Evolutionary conservation across 2,329 filamentous ascomycete genomes (phyloP), one percentile per base, ranked within the genome.

Genomic region (Thelonectria rubi): DNA sequence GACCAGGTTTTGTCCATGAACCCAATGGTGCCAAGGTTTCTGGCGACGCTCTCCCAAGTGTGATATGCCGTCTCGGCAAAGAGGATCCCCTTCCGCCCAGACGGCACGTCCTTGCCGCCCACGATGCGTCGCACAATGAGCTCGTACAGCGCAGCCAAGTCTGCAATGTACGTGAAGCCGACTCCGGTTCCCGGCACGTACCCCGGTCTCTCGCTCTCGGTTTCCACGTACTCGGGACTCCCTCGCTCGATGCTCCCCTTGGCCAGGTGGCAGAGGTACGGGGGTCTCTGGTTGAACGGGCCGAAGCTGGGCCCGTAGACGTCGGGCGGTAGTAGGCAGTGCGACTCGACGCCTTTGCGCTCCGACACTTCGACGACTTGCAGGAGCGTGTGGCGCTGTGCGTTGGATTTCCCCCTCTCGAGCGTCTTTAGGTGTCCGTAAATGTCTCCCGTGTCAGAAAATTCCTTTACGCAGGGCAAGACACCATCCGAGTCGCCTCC

Each of bases 61-160:
- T 60, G 53, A 18, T 63, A 58, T 10, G 53, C 50, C 6, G 52
- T 60, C 37, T 65, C 63, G 3, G 45, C 40, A 26, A 65, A 65
- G 14, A 58, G 39, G 1, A 65, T 15, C 2, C 60, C 56, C 2
- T 65, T n/a, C 2, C 5, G 43, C 7, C 48, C 45, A 8, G 39
- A 51, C 3, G 60, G 56, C 1, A 63, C 46, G 2, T 2, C 1
- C 15, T 26, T 26, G 2, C 39, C 53, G 2, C 10, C 46, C 1
- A 65, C 21, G 1, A 63, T 51, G 6, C 40, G n/a, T 2, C 32
- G 7, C 8, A 60, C 8, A 32, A 65, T 51, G 10, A 42, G 24
- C 37, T 60, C 61, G 17, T 60, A 65, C 7, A 65, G n/a, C 6
- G 42, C 60, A 2, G 63, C 60, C 5, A 65, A 49, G 32, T 65